Evolutionary conservation across 164 flowering plant genomes (phyloP), one percentile per base, ranked within the genome.

Genomic region (Umbellularia californica): DNA sequence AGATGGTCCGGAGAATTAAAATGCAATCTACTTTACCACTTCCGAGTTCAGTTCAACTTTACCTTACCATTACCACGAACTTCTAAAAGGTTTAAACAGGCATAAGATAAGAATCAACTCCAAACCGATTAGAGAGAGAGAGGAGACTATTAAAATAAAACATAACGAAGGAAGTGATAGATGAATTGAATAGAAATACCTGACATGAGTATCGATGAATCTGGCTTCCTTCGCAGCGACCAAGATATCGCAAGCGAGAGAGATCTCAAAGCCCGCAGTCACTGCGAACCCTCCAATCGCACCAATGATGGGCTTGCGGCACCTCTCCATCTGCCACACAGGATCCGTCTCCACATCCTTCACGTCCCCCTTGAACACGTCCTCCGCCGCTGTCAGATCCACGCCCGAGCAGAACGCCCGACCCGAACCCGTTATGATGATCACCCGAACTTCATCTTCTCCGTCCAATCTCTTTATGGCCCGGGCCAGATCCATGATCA

Each of bases 251-350:
- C 97, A 95, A 65, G 97, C 93, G 58, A 95, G 85, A 2, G 97
- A 84, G 51, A 95, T 89, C 86, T 95, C 98, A 73, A 95, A 92
- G 15, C 98, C 97, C 27, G 91, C 98, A 0, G 98, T 92, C n/a
- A 91, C 94, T 0, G 97, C 97, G 65, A 92, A 95, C 65, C 97
- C 98, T 3, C 64, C 69, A 7, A 92, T 81, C 3, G 98, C 98
- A 20, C 97, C 97, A 58, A 95, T 88, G 20, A 95, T 90, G 25
- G 95, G 97, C 70, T 91, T 92, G 77, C 79, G 82, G 76, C 97
- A 95, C 33, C 62, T 79, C 81, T 95, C 97, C 97, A 95, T 95
- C 79, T 92, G 98, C 9, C 63, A 84, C 58, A 93, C 92, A 0
- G 92, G 86, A 77, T 95, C 95, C 23, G 79, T 69, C 77, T 92